Conservation (phyloP, 768 basidiomycete species). For the Glaciozyma antarctica region DNA sequence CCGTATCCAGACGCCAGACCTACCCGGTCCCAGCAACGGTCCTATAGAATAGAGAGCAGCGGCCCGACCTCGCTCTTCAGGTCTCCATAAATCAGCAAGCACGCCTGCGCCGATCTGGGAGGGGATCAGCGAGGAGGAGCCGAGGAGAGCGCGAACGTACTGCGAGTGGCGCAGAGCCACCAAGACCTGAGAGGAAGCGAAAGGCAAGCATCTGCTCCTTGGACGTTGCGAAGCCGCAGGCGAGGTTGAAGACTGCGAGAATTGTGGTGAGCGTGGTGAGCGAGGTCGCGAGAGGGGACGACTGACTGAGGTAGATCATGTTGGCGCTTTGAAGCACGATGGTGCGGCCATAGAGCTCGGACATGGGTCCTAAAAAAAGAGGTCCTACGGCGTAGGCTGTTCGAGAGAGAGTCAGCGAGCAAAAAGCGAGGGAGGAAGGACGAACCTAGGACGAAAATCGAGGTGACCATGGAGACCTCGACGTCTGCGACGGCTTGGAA, state of each 20-base stretch:
- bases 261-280: not conserved
- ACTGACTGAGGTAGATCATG: slow-evolving; percentile 54
- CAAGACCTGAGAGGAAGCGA: slow-evolving; percentile 59
- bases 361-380: slow-evolving; percentile 47
- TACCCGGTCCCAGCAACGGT: slow-evolving; percentile 23
- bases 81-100: slow-evolving; percentile 35
- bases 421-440: slow-evolving; percentile 13
- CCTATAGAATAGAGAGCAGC: slow-evolving; percentile 24
- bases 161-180: slow-evolving; percentile 60
- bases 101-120: slow-evolving; percentile 52
- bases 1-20: not conserved
- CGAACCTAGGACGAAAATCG: slow-evolving; percentile 49
- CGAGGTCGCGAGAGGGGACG: not conserved
- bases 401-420: not conserved
- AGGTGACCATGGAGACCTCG: slow-evolving; percentile 52
- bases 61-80: slow-evolving; percentile 36
- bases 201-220: slow-evolving; percentile 55
- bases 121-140: not conserved
- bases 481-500: slow-evolving; percentile 28
- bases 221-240: slow-evolving; percentile 53
- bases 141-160: not conserved
- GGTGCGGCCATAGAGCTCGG: slow-evolving; percentile 62
- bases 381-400: slow-evolving; percentile 29
- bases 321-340: slow-evolving; percentile 55
- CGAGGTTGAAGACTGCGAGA: slow-evolving; percentile 44